Percentiles rank a stretch among this genome's conserved stretches.
These are phyloP conservation scores for Chaetoscypha palmicola DNA, from an alignment of 2,329 filamentous ascomycete species.

Conservation along the genomic window DNA sequence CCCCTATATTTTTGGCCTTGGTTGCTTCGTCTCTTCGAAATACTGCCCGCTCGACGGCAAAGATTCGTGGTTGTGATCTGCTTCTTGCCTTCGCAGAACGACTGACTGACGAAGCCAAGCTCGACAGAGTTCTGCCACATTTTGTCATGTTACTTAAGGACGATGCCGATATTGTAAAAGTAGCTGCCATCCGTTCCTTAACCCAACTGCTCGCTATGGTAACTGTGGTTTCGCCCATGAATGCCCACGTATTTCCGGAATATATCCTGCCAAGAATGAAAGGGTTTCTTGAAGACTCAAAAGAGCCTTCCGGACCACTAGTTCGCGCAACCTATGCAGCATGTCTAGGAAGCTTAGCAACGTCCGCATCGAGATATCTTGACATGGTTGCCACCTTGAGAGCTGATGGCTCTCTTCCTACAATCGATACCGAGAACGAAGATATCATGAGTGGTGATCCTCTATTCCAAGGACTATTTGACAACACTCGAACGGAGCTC, in stretches of 20 bases:
- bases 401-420: slow-evolving; percentile 73
- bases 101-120: slow-evolving; percentile 88
- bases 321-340: slow-evolving; percentile 89
- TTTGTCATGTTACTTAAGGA: slow-evolving; percentile 78
- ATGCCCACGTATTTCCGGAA: slow-evolving; percentile 62
- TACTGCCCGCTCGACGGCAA: slow-evolving; percentile 80
- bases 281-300: slow-evolving; percentile 46
- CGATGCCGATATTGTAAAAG: slow-evolving; percentile 73
- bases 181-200: slow-evolving; percentile 77
- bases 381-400: slow-evolving; percentile 86
- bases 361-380: slow-evolving; percentile 75
- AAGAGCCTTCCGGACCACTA: slow-evolving; percentile 54
- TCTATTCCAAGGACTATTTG: slow-evolving; percentile 76
- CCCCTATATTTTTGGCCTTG: slow-evolving; percentile 83
- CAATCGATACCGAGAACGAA: slow-evolving; percentile 73
- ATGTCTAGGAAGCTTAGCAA: slow-evolving; percentile 81
- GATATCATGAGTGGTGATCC: slow-evolving; percentile 59
- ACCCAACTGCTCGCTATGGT: slow-evolving; percentile 86
- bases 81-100: slow-evolving; percentile 86
- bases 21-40: slow-evolving; percentile 85
- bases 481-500: slow-evolving; percentile 76
- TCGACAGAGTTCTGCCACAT: slow-evolving; percentile 89
- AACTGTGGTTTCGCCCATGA: slow-evolving; percentile 73
- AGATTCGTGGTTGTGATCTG: slow-evolving; percentile 83
- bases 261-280: slow-evolving; percentile 61